Evolutionary conservation across 2,329 filamentous ascomycete genomes (phyloP).

Genomic region (Diplodia corticola): DNA sequence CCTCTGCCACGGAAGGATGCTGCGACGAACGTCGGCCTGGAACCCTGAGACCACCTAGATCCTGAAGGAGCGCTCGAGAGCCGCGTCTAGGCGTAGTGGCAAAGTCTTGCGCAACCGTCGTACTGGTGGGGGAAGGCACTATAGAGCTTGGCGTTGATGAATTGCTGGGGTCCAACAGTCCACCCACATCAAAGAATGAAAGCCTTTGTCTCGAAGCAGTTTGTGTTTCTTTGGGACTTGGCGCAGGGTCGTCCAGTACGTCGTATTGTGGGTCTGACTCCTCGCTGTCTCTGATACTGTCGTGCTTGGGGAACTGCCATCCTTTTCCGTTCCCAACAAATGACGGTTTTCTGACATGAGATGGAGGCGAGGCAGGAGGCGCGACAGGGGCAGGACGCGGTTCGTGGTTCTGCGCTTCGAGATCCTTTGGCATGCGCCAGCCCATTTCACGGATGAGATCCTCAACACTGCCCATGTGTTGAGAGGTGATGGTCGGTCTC

Average conservation of each 20-base stretch:
- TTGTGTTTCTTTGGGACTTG: conserved; percentile 44
- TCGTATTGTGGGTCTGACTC: conserved; percentile 30
- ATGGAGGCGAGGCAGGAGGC: conserved; percentile 29
- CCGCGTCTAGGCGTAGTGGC: conserved; percentile 32
- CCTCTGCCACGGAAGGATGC: conserved; percentile 18
- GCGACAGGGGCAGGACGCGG: conserved; percentile 30
- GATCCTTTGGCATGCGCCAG: conserved; percentile 60
- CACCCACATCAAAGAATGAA: conserved; percentile 84
- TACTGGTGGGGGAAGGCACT: conserved; percentile 31
- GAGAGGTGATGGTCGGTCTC: conserved; percentile 63
- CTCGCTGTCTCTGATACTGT: conserved; percentile 28
- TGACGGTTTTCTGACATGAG: conserved; percentile 2
- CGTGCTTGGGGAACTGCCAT: conserved; percentile 38
- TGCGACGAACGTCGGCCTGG: conserved; percentile 3
- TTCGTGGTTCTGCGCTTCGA: conserved; percentile 37
- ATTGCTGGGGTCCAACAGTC: conserved; percentile 59
- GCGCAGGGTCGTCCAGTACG: conserved; percentile 32
- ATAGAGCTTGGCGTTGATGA: conserved; percentile 23
- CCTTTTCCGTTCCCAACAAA: conserved; percentile 25
- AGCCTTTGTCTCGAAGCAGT: conserved; percentile 56
- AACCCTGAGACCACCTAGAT: conserved; percentile 34
- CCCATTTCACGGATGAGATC: conserved; percentile 82
- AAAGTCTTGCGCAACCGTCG: conserved; percentile 45
- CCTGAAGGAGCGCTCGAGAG: conserved; percentile 34
- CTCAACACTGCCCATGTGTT: conserved; percentile 85